Evolutionary conservation across 2,329 filamentous ascomycete genomes (phyloP).

Genomic region (Amesomyces nigricolor): DNA sequence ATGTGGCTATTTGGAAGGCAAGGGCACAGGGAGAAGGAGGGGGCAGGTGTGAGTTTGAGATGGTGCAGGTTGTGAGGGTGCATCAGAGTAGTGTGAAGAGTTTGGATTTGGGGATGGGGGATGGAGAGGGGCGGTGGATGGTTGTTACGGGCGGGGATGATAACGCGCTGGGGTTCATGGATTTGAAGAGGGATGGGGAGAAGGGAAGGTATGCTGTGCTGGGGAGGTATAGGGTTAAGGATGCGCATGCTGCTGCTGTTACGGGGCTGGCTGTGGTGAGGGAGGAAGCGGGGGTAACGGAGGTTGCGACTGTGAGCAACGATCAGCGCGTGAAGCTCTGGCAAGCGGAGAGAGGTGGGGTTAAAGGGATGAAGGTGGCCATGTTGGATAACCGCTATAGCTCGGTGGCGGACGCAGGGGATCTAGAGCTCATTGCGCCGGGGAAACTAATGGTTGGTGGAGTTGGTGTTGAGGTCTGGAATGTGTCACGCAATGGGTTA

Average conservation of each 20-base stretch:
- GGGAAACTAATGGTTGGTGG: constrained; percentile 38
- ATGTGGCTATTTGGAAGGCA: constrained; percentile 54
- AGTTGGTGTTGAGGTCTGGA: constrained; percentile 45
- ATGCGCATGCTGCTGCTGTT: constrained; percentile 67
- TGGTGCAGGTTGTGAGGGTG: constrained; percentile 40
- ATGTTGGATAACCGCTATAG: constrained; percentile 49
- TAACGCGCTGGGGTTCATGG: constrained; percentile 61
- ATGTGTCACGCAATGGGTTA: constrained; percentile 5
- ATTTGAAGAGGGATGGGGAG: constrained; percentile 36
- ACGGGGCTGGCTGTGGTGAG: constrained; percentile 48
- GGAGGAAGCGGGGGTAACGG: constrained; percentile 18
- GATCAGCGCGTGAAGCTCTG: constrained; percentile 57
- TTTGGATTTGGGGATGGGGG: constrained; percentile 39
- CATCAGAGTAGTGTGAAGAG: constrained; percentile 81
- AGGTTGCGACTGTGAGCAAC: constrained; percentile 48
- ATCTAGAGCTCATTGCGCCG: constrained; percentile 38
- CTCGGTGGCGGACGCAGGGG: constrained; percentile 55
- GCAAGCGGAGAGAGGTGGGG: constrained; percentile 31
- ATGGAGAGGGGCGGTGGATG: constrained; percentile 31
- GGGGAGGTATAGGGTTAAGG: constrained; percentile 37
- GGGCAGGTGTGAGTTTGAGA: constrained; percentile 22
- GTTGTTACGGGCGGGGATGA: constrained; percentile 83
- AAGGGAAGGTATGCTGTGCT: constrained; percentile 17
- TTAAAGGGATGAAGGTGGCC: constrained; percentile 29
- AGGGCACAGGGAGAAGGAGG: background rate